Evolutionary conservation across 805 yeast species (phyloP), one percentile per base, ranked within the genome.

Genomic region (Cyberlindnera veronae): DNA sequence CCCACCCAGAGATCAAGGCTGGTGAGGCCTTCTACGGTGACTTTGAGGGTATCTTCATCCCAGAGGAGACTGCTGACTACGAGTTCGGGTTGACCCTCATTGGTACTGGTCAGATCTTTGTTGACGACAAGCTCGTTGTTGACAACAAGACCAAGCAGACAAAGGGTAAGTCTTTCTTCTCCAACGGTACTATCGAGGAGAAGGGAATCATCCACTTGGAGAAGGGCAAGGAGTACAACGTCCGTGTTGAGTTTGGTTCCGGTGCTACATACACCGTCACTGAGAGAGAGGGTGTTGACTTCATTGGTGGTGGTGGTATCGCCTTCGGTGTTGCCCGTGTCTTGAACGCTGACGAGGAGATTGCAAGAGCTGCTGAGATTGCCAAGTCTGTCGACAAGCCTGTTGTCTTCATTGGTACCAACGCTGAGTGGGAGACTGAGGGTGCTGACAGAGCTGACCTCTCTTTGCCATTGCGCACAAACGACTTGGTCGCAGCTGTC

Each of bases 341-440:
- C 28, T 50, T 58, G 31, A 57, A 59, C 32, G 50, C 53, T 11
- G 54, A 58, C 15, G 59, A 48, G 23, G 67, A 62, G 46, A 64
- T 72, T 29, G 35, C 40, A 2, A 53, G 57, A 18, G 82, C 84
- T 9, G 74, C 65, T 13, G 69, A 61, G 11, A 41, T 71, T 28
- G 84, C 85, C 29, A 64, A 66, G 46, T 27, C 52, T 2, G 77
- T 61, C 12, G 84, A 79, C 48, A 76, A 74, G 52, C 82, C 74
- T 20, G 57, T 79, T 22, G 47, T 79, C 32, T 61, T 67, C 42
- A 59, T 74, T 44, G 84, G 85, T 32, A 64, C 76, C 41, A 68
- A 72, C 46, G 62, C 63, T 31, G 82, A 76, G 35, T 77, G 77
- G 75, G 84, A 79, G 57, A 60, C 77, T 18, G 84, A 79, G 56